Conservation (phyloP, 2,329 filamentous ascomycete species). For the Colletotrichum sp. region DNA sequence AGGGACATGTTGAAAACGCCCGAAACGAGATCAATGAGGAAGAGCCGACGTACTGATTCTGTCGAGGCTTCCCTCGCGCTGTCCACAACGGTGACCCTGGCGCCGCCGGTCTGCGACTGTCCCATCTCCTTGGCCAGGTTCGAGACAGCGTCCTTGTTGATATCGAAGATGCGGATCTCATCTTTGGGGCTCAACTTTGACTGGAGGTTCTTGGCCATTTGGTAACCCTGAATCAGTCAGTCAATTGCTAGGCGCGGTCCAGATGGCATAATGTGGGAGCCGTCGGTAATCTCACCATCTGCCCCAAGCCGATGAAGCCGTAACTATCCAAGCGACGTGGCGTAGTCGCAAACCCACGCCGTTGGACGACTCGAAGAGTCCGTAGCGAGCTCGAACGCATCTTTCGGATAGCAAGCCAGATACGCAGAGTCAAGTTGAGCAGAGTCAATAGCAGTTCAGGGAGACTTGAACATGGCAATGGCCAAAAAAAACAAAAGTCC, state of each 20-base stretch:
- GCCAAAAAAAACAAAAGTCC: not conserved
- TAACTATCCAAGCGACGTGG: constrained; percentile 54
- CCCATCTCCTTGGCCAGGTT: constrained; percentile 52
- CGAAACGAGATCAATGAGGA: not conserved
- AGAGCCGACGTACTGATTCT: constrained; percentile 52
- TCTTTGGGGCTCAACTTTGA: constrained; percentile 57
- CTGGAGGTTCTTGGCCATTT: constrained; percentile 68
- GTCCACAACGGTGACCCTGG: constrained; percentile 46
- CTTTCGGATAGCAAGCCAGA: not conserved
- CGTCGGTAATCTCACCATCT: constrained; percentile 54
- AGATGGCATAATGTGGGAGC: not conserved
- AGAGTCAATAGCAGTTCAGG: not conserved
- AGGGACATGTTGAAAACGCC: constrained; percentile 19
- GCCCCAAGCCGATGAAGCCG: constrained; percentile 64
- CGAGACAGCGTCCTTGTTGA: constrained; percentile 54
- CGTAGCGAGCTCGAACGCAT: constrained; percentile 16
- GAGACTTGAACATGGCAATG: not conserved
- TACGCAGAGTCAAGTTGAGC: not conserved
- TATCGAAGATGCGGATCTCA: constrained; percentile 58
- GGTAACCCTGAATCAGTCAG: constrained; percentile 52
- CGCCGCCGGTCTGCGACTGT: constrained; percentile 46
- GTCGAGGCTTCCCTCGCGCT: constrained; percentile 53
- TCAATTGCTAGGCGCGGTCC: not conserved
- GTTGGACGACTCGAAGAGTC: constrained; percentile 36
- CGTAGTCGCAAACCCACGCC: constrained; percentile 56